Evolutionary conservation across 129 eudicot species (phyloP).

Genomic region (Artemisia argyi): DNA sequence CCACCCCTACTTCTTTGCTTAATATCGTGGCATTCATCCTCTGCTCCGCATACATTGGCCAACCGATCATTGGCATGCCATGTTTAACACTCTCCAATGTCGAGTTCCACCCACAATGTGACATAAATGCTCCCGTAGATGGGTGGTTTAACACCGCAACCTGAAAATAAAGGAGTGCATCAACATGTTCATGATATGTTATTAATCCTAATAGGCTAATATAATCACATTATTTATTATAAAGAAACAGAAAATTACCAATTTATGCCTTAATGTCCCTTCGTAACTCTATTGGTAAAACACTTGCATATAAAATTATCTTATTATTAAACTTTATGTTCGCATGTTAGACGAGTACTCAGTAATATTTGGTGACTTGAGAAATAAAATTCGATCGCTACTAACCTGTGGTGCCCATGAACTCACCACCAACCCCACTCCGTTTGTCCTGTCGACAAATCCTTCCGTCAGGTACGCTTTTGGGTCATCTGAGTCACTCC

Average conservation of each 20-base stretch:
- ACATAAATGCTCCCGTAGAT: slow-evolving; percentile 48
- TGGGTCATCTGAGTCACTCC: slow-evolving; percentile 25
- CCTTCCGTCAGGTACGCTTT: slow-evolving; percentile 46
- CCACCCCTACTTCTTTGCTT: slow-evolving; percentile 45
- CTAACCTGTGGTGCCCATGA: slow-evolving; percentile 55
- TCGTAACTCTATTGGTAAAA: no score
- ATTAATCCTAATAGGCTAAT: no score
- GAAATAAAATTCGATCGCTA: no score
- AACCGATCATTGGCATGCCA: slow-evolving; percentile 65
- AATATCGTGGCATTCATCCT: slow-evolving; percentile 52
- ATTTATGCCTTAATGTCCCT: no score
- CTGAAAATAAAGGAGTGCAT: no score
- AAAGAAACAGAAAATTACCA: no score
- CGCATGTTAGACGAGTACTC: no score
- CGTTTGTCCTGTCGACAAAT: slow-evolving; percentile 39
- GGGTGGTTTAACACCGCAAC: slow-evolving; percentile 42
- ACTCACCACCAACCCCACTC: slow-evolving; percentile 48
- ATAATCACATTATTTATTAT: no score
- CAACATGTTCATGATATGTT: no score
- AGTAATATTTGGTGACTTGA: no score
- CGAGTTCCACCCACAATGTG: slow-evolving; percentile 77
- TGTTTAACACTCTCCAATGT: slow-evolving; percentile 40
- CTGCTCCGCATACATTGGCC: slow-evolving; percentile 71
- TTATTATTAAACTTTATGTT: no score
- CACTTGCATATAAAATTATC: no score